Percentiles rank a stretch among this genome's conserved stretches.
phyloP scores from a whole-genome alignment of 2,329 filamentous ascomycete genomes.

The Penicillium sp. region DNA sequence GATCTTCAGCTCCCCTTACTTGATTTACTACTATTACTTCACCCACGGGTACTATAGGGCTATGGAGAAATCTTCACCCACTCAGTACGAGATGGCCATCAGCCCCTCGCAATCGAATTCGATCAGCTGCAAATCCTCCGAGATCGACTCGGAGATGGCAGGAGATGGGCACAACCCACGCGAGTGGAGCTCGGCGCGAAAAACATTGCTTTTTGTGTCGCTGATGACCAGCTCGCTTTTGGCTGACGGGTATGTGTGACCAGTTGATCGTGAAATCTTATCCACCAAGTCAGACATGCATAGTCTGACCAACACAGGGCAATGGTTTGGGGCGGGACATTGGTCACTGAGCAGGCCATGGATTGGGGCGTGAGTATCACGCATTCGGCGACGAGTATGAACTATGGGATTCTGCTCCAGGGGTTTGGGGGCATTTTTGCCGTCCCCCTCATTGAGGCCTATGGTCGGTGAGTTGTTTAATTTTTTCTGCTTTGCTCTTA shows the following conservation, averaged over 20 bases:
- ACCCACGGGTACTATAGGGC: background rate
- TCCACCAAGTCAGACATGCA: background rate
- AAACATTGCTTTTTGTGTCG: constrained; percentile 34
- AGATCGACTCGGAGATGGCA: background rate
- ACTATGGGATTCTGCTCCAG: constrained; percentile 42
- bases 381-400: constrained; percentile 41
- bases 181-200: constrained; percentile 32
- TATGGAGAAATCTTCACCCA: constrained; percentile 16
- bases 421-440: constrained; percentile 41
- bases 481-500: background rate
- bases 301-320: constrained; percentile 22
- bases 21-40: background rate
- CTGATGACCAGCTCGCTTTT: constrained; percentile 39
- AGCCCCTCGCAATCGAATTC: constrained; percentile 13
- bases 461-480: constrained; percentile 38
- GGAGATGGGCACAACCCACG: constrained; percentile 27
- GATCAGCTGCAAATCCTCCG: constrained; percentile 5
- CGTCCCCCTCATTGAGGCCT: constrained; percentile 42
- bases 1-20: constrained; percentile 5
- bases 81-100: constrained; percentile 9
- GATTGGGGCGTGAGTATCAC: constrained; percentile 36
- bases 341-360: constrained; percentile 40
- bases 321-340: constrained; percentile 45
- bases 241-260: constrained; percentile 34
- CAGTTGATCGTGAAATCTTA: background rate